These are phyloP conservation scores for Wickerhamiella dianesei DNA, from an alignment of 805 yeast species.

Conservation along the genomic window DNA sequence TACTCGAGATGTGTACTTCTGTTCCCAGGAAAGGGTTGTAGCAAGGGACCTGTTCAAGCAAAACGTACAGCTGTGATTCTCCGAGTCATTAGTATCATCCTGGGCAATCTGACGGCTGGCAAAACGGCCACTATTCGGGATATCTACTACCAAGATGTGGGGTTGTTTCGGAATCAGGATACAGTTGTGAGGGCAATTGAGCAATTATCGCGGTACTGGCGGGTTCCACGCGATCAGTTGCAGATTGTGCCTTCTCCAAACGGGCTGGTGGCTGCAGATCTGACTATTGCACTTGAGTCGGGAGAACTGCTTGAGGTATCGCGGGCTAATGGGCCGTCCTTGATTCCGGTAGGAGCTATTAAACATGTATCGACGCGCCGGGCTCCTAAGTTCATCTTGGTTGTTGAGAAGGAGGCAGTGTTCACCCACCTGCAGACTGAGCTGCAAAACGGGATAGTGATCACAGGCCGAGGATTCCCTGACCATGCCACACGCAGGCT, in stretches of 20 bases:
- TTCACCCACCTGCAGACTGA: conserved; percentile 25
- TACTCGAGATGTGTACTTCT: not conserved
- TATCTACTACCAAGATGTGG: conserved; percentile 44
- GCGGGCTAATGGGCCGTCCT: conserved; percentile 16
- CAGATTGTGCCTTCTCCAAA: conserved; percentile 42
- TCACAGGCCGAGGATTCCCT: conserved; percentile 60
- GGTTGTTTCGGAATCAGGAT: conserved; percentile 34
- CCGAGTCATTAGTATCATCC: conserved; percentile 14
- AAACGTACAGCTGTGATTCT: conserved; percentile 4
- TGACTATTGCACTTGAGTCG: conserved; percentile 16
- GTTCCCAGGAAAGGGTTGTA: not conserved
- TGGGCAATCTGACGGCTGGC: conserved; percentile 10
- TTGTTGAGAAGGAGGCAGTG: conserved; percentile 41
- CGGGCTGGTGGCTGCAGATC: conserved; percentile 37
- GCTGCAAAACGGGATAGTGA: conserved; percentile 22
- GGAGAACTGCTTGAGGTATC: conserved; percentile 10
- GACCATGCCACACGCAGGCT: conserved; percentile 40
- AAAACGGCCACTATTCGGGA: conserved; percentile 36
- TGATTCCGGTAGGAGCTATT: conserved; percentile 28
- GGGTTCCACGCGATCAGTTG: conserved; percentile 28
- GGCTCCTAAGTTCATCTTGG: conserved; percentile 26
- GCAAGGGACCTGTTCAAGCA: not conserved
- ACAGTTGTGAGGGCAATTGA: conserved; percentile 31
- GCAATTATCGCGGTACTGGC: conserved; percentile 28
- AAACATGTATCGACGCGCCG: conserved; percentile 15